Conservation (phyloP, 495 filamentous ascomycete species). For the Copromyces sp. region DNA sequence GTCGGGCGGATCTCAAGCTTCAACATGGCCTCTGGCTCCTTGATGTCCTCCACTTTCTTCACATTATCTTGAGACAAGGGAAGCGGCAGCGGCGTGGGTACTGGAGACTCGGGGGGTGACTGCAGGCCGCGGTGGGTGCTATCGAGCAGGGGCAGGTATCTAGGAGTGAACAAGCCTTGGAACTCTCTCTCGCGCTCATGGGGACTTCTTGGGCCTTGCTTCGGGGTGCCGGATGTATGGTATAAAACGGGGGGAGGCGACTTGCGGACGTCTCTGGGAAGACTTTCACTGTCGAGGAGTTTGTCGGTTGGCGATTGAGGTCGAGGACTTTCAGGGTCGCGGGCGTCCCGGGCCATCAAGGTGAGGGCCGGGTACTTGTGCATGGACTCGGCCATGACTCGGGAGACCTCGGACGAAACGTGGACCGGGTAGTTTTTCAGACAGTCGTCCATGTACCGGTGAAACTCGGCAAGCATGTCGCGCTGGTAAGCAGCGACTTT, state of each 20-base stretch:
- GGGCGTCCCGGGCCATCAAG: constrained; percentile 8
- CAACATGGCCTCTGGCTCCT: constrained; percentile 6
- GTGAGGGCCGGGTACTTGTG: constrained; percentile 29
- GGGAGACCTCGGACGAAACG: constrained; percentile 33
- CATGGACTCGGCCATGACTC: constrained; percentile 34
- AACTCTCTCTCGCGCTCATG: constrained; percentile 48
- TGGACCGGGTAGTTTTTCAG: constrained; percentile 34
- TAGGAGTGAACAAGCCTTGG: constrained; percentile 50
- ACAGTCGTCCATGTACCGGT: constrained; percentile 34
- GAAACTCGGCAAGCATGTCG: constrained; percentile 40
- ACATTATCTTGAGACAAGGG: constrained; percentile 12
- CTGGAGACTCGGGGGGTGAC: constrained; percentile 15
- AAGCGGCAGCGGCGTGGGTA: constrained; percentile 7
- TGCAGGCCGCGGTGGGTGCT: constrained; percentile 23
- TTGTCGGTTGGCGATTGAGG: constrained; percentile 8
- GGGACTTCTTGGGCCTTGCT: constrained; percentile 28
- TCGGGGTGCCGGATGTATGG: constrained; percentile 26
- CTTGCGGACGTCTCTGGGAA: constrained; percentile 19
- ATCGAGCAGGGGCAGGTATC: constrained; percentile 49
- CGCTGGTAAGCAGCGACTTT: constrained; percentile 40
- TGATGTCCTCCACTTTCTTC: constrained; percentile 20
- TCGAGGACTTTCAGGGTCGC: constrained; percentile 5
- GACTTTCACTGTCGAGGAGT: constrained; percentile 12
- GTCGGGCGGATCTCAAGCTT: constrained; percentile 6
- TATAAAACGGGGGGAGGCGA: constrained; percentile 35